Evolutionary conservation across 768 basidiomycete species (phyloP).

Genomic region (Tricholoma bakamatsutake): DNA sequence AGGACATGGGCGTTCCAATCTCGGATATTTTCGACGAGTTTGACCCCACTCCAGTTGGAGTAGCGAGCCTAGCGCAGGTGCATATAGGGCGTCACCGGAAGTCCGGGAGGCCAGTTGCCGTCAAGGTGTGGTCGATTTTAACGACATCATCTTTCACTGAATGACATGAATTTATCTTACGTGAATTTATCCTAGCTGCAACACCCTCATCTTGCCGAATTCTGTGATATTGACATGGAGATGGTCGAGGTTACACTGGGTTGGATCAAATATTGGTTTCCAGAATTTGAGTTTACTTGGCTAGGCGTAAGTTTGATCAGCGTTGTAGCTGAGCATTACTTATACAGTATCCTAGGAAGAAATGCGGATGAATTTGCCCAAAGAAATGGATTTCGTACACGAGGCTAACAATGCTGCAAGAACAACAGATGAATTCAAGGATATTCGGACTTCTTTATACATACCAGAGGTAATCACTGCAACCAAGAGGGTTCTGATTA

Average conservation of each 20-base stretch:
- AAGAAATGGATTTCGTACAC: slow-evolving; percentile 92
- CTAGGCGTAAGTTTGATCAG: slow-evolving; percentile 47
- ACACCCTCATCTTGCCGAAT: slow-evolving; percentile 92
- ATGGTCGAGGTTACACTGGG: slow-evolving; percentile 74
- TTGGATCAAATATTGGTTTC: slow-evolving; percentile 93
- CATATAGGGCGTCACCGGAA: slow-evolving; percentile 73
- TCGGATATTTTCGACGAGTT: slow-evolving; percentile 80
- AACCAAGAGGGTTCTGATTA: slow-evolving; percentile 80
- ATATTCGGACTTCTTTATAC: slow-evolving; percentile 75
- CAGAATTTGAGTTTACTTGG: slow-evolving; percentile 95
- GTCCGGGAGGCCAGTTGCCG: slow-evolving; percentile 74
- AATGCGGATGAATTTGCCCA: slow-evolving; percentile 87
- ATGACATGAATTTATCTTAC: slow-evolving; percentile 5
- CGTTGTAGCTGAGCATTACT: slow-evolving; percentile 19
- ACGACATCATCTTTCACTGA: slow-evolving; percentile 4
- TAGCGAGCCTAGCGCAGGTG: slow-evolving; percentile 95
- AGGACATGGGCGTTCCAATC: slow-evolving; percentile 72
- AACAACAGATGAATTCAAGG: slow-evolving; percentile 62
- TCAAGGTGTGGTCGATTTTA: slow-evolving; percentile 51
- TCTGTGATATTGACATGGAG: slow-evolving; percentile 85
- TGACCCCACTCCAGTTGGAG: slow-evolving; percentile 84
- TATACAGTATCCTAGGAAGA: slow-evolving; percentile 58
- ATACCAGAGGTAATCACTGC: slow-evolving; percentile 80
- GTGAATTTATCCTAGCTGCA: slow-evolving; percentile 47
- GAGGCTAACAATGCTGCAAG: slow-evolving; percentile 85